A percentile compares a stretch with the other conserved stretches of the same genome.
These are phyloP conservation scores for Scytalidium lignicola DNA, from an alignment of 2,329 filamentous ascomycete species.

Conservation along the genomic window DNA sequence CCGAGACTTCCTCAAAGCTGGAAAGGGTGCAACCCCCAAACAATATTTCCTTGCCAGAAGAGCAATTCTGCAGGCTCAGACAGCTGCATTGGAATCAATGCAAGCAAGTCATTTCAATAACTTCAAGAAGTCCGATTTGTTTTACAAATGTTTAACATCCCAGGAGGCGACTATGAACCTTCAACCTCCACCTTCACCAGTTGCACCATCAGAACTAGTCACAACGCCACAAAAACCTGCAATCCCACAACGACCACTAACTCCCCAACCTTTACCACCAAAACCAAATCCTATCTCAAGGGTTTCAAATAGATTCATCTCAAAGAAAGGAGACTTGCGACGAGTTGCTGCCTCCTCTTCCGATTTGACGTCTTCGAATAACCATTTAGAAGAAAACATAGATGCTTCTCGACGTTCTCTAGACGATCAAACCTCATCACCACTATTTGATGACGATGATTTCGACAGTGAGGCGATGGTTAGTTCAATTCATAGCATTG, in stretches of 20 bases:
- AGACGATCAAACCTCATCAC: conserved; percentile 54
- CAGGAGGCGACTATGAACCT: conserved; percentile 58
- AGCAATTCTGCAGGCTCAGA: conserved; percentile 78
- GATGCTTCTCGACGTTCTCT: conserved; percentile 57
- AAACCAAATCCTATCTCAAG: conserved; percentile 40
- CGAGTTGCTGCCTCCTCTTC: conserved; percentile 56
- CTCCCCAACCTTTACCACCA: conserved; percentile 30
- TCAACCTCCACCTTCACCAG: conserved; percentile 13
- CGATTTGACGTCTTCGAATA: conserved; percentile 47
- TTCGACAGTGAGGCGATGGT: conserved; percentile 64
- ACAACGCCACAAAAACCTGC: conserved; percentile 27
- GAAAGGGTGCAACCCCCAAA: conserved; percentile 66
- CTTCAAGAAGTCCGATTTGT: conserved; percentile 91
- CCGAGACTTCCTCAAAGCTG: conserved; percentile 71
- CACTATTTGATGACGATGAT: conserved; percentile 80
- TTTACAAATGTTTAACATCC: conserved; percentile 91
- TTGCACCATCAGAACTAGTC: conserved; percentile 30
- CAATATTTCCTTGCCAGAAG: conserved; percentile 82
- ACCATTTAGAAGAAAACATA: conserved; percentile 27
- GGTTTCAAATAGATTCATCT: conserved; percentile 40
- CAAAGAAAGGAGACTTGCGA: conserved; percentile 46
- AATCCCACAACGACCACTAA: conserved; percentile 14
- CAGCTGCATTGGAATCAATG: conserved; percentile 77
- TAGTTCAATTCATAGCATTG: conserved; percentile 73
- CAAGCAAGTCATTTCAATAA: conserved; percentile 72